Evolutionary conservation across 2,329 filamentous ascomycete genomes (phyloP), one percentile per base, ranked within the genome.

Genomic region (Lasiodiplodia theobromae): DNA sequence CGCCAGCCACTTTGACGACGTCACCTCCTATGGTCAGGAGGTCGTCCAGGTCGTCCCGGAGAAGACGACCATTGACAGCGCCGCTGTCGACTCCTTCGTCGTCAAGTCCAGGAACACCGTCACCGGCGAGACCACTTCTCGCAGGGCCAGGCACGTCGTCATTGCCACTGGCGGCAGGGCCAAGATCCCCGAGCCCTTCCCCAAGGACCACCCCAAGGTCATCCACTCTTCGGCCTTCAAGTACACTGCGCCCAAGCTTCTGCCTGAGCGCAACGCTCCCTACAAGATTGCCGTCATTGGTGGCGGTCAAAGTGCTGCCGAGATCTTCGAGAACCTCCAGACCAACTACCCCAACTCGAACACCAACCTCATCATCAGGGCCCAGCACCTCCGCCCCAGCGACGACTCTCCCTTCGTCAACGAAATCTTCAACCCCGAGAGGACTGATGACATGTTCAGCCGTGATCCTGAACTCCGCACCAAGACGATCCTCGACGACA

Each of bases 321-420:
- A 99, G 83, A 97, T 97, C 75, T 97, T 96, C 83, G 91, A 93
- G 82, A 94, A 97, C 79, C 83, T 98, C 62, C 91, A 95, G 75
- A 86, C 84, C 49, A 84, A 92, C 57, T 97, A 96, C 77, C 94
- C 94, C 49, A 94, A 95, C 77, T 89, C 92, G 34, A 86, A 88
- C 73, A 94, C 94, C 0, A 87, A 85, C 44, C 82, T 99, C 68
- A 83, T 97, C 69, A 95, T 97, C 85, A 90, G 93, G 73, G 90
- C 91, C 52, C 88, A 93, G 71, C 94, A 95, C 68, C 82, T 99
- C 70, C 89, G 92, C 73, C 95, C 95, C 1, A 97, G 93, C 76
- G 95, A 99, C 77, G 96, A 98, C 79, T 97, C 93, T 66, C 96
- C 95, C 21, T 98, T 98, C 75, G 94, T 98, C 74, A 98, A 98